Base-by-base conservation (phyloP, 371 early-diverging fungal genomes). In the Apophysomyces trapeziformis region DNA sequence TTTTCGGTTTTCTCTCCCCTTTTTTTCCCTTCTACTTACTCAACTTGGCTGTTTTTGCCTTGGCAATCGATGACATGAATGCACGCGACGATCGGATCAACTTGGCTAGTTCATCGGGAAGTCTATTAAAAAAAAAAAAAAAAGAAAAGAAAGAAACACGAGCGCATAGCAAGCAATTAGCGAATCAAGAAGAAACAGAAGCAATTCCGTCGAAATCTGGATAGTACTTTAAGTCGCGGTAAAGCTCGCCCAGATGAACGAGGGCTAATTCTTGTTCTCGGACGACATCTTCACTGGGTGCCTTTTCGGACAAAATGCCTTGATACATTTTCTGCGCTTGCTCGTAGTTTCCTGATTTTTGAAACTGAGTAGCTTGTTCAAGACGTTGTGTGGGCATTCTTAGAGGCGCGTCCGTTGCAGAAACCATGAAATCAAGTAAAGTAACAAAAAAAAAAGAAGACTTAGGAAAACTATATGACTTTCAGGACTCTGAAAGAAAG, bases 31-130 rank as follows among this genome's bases (percentile, higher is more conserved):
- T 38, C 18, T 18, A 77, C 77, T 63, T 86, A 92, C 95, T 90
- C 64, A 98, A 86, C 85, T 96, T 97, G 26, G 99, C 94, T 3
- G 96, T 93, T 85, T 98, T 98, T 50, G 99, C 99, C 76, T 96
- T 96, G 35, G 97, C 90, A 60, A 96, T 92, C 18, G 90, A 78
- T 35, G 87, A 79, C 73, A 97, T 91, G 74, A 93, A 86, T 4
- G 85, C 73, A 61, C 89, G 90, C 21, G 95, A 93, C 18, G 88
- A 87, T 61, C 92, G 90, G 66, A 96, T 90, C 68, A 97, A 85
- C 5, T 72, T 78, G 1, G 95, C 92, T 44, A 98, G 88, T 60
- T 93, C 91, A 13, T 89, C 76, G 36, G 94, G 85, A 47, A 91
- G 85, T 62, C 94, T 95, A 79, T 0, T 32, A 2, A 32, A 1